Evolutionary conservation across 176 grass and related monocot species (phyloP), one percentile per base, ranked within the genome.

Genomic region (Zea luxurians): DNA sequence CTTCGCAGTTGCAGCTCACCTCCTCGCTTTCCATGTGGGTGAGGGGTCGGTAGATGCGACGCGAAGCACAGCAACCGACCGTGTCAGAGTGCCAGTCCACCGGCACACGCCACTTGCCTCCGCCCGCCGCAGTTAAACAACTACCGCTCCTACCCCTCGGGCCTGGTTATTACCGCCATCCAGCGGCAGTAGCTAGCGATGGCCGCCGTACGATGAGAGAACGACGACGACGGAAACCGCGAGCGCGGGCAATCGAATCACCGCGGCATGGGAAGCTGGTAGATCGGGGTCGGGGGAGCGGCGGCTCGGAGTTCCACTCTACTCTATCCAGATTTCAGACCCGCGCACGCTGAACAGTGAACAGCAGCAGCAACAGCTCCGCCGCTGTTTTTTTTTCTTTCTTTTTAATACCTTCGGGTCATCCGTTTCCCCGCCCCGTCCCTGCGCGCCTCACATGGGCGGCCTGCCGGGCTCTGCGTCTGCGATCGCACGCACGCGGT

Each of bases 1-100:
- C 54, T 7, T 58, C 8, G 59, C 8, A 9, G 73, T 5, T 0
- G 41, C 42, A 21, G 54, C 66, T 13, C 53, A 18, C 54, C 53
- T 17, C 52, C 10, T 38, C 53, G 38, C 71, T 41, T 64, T 64
- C 34, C 75, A 52, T 66, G 75, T 42, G 76, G 76, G 75, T 13
- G 48, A n/a, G 43, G 37, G 61, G 62, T 67, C 48, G 76, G 48
- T 66, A 15, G 76, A 21, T 38, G 62, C 55, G 42, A 46, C 59
- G 67, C 66, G 3, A 17, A 18, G 58, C 21, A 13, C 61, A 38
- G 48, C 63, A 54, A 78, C 63, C 76, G 61, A 78, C 75, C 46
- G 34, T 20, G 37, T n/a, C 8, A 8, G 7, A 42, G 37, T 66
- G 64, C 21, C 18, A 50, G 46, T 52, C 61, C 76, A 66, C 62